Conservation (phyloP, 306 rosid species). For the Dryas alaskensis region DNA sequence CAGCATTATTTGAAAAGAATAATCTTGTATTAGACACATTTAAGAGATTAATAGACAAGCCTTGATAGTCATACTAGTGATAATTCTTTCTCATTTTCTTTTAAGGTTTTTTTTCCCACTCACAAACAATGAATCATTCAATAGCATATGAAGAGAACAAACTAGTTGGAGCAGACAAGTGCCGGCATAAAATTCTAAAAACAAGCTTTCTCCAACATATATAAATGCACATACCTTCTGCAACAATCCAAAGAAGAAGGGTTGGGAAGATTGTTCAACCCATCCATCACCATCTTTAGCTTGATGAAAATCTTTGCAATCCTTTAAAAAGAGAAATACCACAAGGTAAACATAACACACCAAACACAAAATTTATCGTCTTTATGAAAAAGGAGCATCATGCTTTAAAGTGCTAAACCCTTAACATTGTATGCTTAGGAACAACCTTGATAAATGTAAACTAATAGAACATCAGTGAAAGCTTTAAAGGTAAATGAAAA, state of each 20-base stretch:
- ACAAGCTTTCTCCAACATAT: background rate
- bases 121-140: background rate
- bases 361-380: conserved; percentile 5
- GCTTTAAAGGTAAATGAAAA: conserved; percentile 24
- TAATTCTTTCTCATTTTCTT: background rate
- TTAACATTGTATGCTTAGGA: background rate
- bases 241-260: conserved; percentile 80
- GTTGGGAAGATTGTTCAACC: conserved; percentile 96
- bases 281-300: conserved; percentile 99
- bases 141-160: background rate
- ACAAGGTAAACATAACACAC: conserved; percentile 26
- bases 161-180: background rate
- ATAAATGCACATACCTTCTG: conserved; percentile 67
- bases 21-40: background rate
- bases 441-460: conserved; percentile 22
- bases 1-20: conserved; percentile 23
- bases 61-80: background rate
- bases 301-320: conserved; percentile 92
- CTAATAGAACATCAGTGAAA: conserved; percentile 16
- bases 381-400: conserved; percentile 12
- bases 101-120: background rate
- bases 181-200: background rate
- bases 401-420: conserved; percentile 13
- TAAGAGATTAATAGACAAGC: background rate
- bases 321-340: conserved; percentile 51